A percentile compares a stretch with the other conserved stretches of the same genome.
phyloP scores from a whole-genome alignment of 257 asterid species.

The Lavandula angustifolia region DNA sequence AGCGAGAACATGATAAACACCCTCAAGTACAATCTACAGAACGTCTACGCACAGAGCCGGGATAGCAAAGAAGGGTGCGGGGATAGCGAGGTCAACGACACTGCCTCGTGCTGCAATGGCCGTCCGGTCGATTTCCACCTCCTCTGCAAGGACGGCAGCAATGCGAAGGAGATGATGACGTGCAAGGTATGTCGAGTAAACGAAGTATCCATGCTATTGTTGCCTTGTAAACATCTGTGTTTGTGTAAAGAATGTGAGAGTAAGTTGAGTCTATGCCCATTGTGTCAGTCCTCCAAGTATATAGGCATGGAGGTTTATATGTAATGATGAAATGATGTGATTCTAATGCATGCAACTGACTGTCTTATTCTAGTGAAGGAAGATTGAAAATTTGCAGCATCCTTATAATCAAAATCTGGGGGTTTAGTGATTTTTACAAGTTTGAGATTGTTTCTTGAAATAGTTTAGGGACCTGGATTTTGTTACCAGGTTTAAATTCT shows the following conservation, averaged over 20 bases:
- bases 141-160: slow-evolving; percentile 49
- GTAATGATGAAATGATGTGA: slow-evolving; percentile 40
- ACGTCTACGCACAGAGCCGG: slow-evolving; percentile 68
- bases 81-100: slow-evolving; percentile 87
- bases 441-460: too few relatives aligned
- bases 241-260: slow-evolving; percentile 90
- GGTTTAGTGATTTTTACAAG: too few relatives aligned
- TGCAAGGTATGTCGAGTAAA: slow-evolving; percentile 87
- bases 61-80: slow-evolving; percentile 99
- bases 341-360: slow-evolving; percentile 33
- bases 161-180: slow-evolving; percentile 59
- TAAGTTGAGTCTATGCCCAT: slow-evolving; percentile 70
- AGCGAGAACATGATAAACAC: slow-evolving; percentile 75
- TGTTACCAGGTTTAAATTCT: too few relatives aligned
- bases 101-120: slow-evolving; percentile 85
- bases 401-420: too few relatives aligned
- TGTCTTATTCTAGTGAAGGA: slow-evolving; percentile 16
- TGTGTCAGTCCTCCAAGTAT: slow-evolving; percentile 77
- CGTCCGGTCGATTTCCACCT: slow-evolving; percentile 48
- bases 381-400: too few relatives aligned
- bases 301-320: slow-evolving; percentile 88
- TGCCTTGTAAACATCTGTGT: slow-evolving; percentile 97
- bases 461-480: too few relatives aligned
- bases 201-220: slow-evolving; percentile 77
- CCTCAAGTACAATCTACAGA: slow-evolving; percentile 71